Conservation (phyloP, 148 eudicot species). For the Diospyros kaki region DNA sequence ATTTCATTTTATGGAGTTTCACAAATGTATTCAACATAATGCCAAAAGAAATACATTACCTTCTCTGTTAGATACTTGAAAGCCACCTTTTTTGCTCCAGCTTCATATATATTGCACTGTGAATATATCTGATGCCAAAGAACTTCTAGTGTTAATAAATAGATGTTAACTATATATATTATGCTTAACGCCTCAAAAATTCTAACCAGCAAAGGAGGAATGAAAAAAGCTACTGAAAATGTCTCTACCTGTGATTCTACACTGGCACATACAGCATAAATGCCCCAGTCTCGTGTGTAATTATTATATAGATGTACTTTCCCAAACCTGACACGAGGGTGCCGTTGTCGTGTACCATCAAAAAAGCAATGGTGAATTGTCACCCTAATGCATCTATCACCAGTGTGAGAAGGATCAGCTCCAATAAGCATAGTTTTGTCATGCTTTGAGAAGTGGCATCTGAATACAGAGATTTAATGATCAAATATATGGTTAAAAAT, state of each 20-base stretch:
- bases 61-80: slow-evolving; percentile 75
- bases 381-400: slow-evolving; percentile 27
- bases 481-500: neutral
- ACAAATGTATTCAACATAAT: neutral
- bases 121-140: slow-evolving; percentile 61
- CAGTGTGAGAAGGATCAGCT: slow-evolving; percentile 53
- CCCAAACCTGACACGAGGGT: slow-evolving; percentile 83
- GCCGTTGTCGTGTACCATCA: slow-evolving; percentile 87
- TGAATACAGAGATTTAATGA: slow-evolving; percentile 16
- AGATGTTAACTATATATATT: neutral
- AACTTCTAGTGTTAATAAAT: neutral
- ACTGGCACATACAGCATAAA: slow-evolving; percentile 93
- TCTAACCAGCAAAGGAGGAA: neutral
- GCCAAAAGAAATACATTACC: slow-evolving; percentile 36
- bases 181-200: neutral
- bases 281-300: slow-evolving; percentile 85
- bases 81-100: slow-evolving; percentile 72
- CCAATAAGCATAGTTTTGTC: slow-evolving; percentile 95
- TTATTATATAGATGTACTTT: slow-evolving; percentile 93
- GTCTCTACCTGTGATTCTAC: slow-evolving; percentile 82
- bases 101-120: slow-evolving; percentile 91
- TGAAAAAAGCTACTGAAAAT: neutral
- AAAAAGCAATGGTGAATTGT: slow-evolving; percentile 67
- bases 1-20: neutral
- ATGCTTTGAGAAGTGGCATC: slow-evolving; percentile 76